These are phyloP conservation scores for Chrysosporium keratinophilum DNA, from an alignment of 2,329 filamentous ascomycete genomes.

Conservation along the genomic window DNA sequence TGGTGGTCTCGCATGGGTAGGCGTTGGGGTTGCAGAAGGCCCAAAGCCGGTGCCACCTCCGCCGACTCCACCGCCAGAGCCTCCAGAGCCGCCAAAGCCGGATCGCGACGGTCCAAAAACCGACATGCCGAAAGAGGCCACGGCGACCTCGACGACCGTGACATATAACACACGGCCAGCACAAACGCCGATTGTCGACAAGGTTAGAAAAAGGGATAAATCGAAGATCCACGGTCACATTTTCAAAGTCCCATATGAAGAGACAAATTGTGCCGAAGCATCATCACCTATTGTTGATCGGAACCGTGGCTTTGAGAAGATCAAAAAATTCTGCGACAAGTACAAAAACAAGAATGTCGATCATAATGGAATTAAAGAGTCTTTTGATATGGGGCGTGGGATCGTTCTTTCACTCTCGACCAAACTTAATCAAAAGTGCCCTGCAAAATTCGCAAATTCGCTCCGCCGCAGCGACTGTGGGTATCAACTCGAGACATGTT, in stretches of 20 bases:
- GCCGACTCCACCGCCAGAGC: constrained; percentile 6
- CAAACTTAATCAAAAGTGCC: constrained; percentile 1
- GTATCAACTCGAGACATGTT: constrained; percentile 1
- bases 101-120: neutral
- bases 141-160: neutral
- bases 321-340: constrained; percentile 4
- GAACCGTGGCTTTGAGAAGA: neutral
- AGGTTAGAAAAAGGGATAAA: neutral
- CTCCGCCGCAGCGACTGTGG: constrained; percentile 1
- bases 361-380: neutral
- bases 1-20: constrained; percentile 8
- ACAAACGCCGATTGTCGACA: neutral
- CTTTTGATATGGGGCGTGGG: neutral
- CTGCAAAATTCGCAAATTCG: neutral
- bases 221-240: neutral
- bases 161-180: neutral
- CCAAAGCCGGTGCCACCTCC: constrained; percentile 6
- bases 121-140: neutral
- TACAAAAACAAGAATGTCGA: neutral
- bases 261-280: constrained; percentile 4
- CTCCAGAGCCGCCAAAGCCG: neutral
- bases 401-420: constrained; percentile 6
- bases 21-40: neutral
- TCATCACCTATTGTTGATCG: constrained; percentile 1
- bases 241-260: neutral